Base-by-base conservation (phyloP, 164 flowering plant species). In the Nymphaea colorata region DNA sequence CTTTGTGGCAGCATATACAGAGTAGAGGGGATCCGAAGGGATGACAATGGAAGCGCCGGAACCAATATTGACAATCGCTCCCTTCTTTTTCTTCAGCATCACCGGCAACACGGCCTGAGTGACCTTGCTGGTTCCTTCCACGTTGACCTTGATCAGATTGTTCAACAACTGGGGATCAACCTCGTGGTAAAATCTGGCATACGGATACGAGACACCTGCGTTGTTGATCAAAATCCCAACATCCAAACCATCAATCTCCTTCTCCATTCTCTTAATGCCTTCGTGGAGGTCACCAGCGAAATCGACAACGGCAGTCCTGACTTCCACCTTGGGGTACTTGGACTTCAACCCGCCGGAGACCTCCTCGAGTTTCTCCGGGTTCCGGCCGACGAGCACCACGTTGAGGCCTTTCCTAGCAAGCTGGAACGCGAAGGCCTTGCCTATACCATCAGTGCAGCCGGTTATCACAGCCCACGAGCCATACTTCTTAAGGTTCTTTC, bases 391-490 rank as follows among this genome's bases (percentile, higher is more conserved):
- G 59, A 93, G 70, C 17, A 91, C 69, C 51, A 93, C 69, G 66
- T 89, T 88, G 36, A 93, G 84, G 7, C 96, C 96, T 62, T 82
- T 87, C 4, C 81, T 64, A 61, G 98, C 98, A 41, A 93, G 72
- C 67, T 91, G 81, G 67, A 91, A 91, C 16, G 97, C 95, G 70
- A 91, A 85, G 64, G 79, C 82, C 64, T 87, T 91, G 17, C 98
- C 98, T n/a, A 93, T 89, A 15, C 98, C 98, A 64, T 93, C 97
- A 3, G 98, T 91, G 2, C 90, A 85, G 14, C 97, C 98, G 14
- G 98, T 93, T 3, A 93, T 83, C 0, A 93, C 71, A 1, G 97
- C 98, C 98, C 98, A 93, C 0, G 98, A 86, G 2, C 98, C 98
- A 71, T 93, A 93, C 43, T 80, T 82, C 74, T 80, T 84, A 62